Evolutionary conservation across 352 stramenopile genomes (phyloP), one percentile per base, ranked within the genome.

Genomic region (Albugo laibachii): DNA sequence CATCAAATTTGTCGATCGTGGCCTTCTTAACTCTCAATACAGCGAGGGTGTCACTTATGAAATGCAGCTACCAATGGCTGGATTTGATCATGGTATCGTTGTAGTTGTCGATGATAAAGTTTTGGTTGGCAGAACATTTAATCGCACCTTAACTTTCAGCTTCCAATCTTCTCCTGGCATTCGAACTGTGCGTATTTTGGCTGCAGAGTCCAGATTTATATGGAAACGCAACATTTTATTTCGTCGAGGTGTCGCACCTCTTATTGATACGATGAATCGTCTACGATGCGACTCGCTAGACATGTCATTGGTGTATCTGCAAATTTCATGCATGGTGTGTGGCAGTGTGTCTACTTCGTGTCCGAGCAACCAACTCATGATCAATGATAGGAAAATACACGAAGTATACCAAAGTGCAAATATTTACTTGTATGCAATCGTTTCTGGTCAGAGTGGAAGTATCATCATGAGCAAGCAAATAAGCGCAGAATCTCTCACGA

Each of bases 201-300:
- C 51, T 46, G 66, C 66, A 13, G 69, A 81, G 46, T 64, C 59
- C 3, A 53, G 60, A 14, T 66, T 76, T 45, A n/a, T 45, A 6
- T 54, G 38, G 0, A 58, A 63, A 37, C 51, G 69, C 21, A 61
- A 57, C 11, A 61, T 78, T 39, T 19, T 76, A 14, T 81, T 74
- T 34, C 55, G 66, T 13, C 65, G 61, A 45, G 24, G 24, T 31
- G 24, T 31, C 8, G 38, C 38, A 24, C 55, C 54, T 0, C 16
- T 48, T 3, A 46, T 41, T 16, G 15, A n/a, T 12, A 41, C 35
- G 2, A 69, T 65, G 39, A 20, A 56, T 10, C 59, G 35, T 36
- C 50, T 81, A 47, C 69, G 69, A 11, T 76, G 62, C 36, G 69
- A 81, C 58, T 44, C 57, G 6, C 48, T 81, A 10, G 69, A 81